Percentiles rank a stretch among this genome's conserved stretches.
Evolutionary conservation across 441 rosid species (phyloP).

Genomic region (Dalechampia spathulata): DNA sequence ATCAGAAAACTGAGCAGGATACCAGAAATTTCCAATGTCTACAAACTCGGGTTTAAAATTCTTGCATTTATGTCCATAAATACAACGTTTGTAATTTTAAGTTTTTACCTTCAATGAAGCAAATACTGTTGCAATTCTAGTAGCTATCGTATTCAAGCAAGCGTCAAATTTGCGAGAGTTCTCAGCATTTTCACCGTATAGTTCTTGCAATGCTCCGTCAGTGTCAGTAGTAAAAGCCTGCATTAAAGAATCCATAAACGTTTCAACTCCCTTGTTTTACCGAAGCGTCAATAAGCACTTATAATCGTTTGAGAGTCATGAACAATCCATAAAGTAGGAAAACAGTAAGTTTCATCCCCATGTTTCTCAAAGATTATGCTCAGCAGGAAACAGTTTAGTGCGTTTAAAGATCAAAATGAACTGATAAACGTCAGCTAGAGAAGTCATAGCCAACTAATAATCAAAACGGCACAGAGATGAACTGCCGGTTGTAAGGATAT

Average conservation of each 20-base stretch:
- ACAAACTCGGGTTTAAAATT: no score
- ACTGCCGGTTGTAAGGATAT: constrained; percentile 1
- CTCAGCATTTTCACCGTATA: constrained; percentile 65
- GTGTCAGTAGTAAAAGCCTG: constrained; percentile 93
- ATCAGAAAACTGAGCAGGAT: no score
- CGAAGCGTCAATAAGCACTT: neutral
- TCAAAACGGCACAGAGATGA: neutral
- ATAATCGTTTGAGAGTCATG: constrained; percentile 4
- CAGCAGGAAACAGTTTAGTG: no score
- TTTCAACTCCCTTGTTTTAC: neutral
- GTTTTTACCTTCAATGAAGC: constrained; percentile 84
- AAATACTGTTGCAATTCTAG: constrained; percentile 92
- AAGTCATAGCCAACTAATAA: neutral
- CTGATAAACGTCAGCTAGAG: neutral
- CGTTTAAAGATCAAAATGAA: neutral
- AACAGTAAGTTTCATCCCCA: neutral
- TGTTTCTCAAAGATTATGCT: neutral
- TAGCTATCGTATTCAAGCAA: constrained; percentile 83
- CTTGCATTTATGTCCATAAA: constrained; percentile 13
- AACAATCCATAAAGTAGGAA: neutral
- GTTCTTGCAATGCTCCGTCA: constrained; percentile 76
- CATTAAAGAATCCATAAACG: constrained; percentile 9
- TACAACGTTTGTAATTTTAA: constrained; percentile 3
- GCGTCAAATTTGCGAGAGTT: constrained; percentile 63
- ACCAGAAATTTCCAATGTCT: no score